phyloP scores from a whole-genome alignment of 225 moss, liverwort and hornwort species.

The Polytrichum formosum region DNA sequence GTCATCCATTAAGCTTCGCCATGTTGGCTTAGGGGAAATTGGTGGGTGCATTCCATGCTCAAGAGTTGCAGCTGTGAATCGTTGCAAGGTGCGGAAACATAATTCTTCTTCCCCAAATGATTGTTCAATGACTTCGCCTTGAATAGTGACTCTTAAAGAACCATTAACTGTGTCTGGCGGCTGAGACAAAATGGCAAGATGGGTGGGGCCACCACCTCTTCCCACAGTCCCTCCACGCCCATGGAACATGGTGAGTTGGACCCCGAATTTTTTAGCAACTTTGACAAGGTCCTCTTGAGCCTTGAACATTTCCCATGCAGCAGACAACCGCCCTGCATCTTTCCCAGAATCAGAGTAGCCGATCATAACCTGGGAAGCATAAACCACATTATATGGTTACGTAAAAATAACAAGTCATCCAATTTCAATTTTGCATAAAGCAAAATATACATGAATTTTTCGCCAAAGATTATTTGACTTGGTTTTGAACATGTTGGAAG shows the following conservation, averaged over 20 bases:
- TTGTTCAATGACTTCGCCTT: conserved; percentile 96
- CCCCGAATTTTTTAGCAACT: conserved; percentile 80
- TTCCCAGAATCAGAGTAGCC: conserved; percentile 98
- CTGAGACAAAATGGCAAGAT: conserved; percentile 93
- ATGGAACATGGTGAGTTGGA: conserved; percentile 91
- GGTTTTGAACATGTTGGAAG: too few relatives aligned
- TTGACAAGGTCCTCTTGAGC: conserved; percentile 91
- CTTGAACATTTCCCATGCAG: conserved; percentile 97
- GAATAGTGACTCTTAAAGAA: conserved; percentile 88
- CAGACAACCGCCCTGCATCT: conserved; percentile 92
- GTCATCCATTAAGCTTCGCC: conserved; percentile 85
- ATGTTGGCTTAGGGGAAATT: conserved; percentile 67
- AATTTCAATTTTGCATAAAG: too few relatives aligned
- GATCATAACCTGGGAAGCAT: conserved; percentile 59
- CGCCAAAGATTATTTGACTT: too few relatives aligned
- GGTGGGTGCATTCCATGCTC: conserved; percentile 98
- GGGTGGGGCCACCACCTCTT: conserved; percentile 94
- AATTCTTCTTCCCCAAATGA: conserved; percentile 89
- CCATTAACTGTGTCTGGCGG: conserved; percentile 96
- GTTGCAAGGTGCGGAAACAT: conserved; percentile 88
- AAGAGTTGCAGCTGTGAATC: conserved; percentile 88
- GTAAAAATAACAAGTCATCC: too few relatives aligned
- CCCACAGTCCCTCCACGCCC: conserved; percentile 98
- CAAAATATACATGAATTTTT: too few relatives aligned
- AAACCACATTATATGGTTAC: not conserved